A percentile compares a stretch with the other conserved stretches of the same genome.
Evolutionary conservation across 2,329 filamentous ascomycete genomes (phyloP).

Genomic region (Xylaria sp.): DNA sequence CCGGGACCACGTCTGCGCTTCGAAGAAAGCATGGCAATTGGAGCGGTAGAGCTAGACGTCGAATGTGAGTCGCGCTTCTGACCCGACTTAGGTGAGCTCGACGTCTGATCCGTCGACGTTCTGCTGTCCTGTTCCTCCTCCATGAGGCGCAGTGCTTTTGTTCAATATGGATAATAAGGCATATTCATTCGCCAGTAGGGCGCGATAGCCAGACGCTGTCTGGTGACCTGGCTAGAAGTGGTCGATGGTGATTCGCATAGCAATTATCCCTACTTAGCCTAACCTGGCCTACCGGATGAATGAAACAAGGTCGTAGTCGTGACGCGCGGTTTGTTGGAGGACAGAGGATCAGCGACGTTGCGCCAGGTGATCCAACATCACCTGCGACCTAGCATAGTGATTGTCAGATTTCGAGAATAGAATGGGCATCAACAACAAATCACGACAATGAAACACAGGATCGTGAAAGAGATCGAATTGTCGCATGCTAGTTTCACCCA

Average conservation of each 20-base stretch:
- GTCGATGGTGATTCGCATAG: not conserved
- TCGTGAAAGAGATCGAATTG: not conserved
- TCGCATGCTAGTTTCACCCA: not conserved
- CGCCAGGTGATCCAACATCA: not conserved
- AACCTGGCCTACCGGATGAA: too few relatives aligned
- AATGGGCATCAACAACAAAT: too few relatives aligned
- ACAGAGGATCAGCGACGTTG: not conserved
- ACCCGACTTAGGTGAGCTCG: constrained; percentile 22
- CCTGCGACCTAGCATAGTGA: not conserved
- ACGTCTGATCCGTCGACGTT: constrained; percentile 23
- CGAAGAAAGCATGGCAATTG: constrained; percentile 34
- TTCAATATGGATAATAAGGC: constrained; percentile 8
- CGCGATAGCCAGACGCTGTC: constrained; percentile 12
- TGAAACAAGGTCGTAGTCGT: not conserved
- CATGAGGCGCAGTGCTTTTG: constrained; percentile 24
- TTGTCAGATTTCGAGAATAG: not conserved
- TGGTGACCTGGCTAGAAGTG: not conserved
- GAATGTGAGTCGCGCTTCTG: constrained; percentile 27
- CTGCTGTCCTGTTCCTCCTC: constrained; percentile 29
- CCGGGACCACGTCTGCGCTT: constrained; percentile 52
- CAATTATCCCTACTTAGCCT: not conserved
- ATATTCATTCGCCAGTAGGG: constrained; percentile 19
- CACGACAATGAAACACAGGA: not conserved
- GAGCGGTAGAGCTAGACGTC: constrained; percentile 17
- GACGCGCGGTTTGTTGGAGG: not conserved